Conservation (phyloP, 2,329 filamentous ascomycete genomes). For the Botrytis medusae region DNA sequence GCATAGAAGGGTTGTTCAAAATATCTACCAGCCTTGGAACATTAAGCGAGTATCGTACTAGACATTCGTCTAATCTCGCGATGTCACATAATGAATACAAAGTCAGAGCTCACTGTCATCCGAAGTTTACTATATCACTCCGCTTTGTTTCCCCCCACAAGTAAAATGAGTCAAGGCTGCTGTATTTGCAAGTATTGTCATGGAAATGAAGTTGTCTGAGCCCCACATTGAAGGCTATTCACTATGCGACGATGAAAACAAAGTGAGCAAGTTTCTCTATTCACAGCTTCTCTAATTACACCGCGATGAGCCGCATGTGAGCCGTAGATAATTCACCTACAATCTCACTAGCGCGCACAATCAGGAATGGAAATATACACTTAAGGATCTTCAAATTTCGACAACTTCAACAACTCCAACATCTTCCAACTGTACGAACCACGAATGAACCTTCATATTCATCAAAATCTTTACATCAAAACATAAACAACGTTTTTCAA, state of each 20-base stretch:
- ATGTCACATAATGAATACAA: too few relatives aligned
- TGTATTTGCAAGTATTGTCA: background rate
- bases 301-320: background rate
- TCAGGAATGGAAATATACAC: background rate
- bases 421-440: background rate
- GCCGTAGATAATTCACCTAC: background rate
- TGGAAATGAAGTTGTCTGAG: background rate
- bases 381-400: background rate
- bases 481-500: too few relatives aligned
- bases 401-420: background rate
- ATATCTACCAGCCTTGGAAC: background rate
- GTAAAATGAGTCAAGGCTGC: background rate
- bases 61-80: slow-evolving; percentile 3
- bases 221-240: background rate
- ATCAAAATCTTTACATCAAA: background rate
- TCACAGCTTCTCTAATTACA: background rate
- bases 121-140: background rate
- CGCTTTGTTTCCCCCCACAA: background rate
- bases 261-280: background rate
- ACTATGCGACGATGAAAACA: background rate
- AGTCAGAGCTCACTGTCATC: background rate
- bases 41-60: slow-evolving; percentile 1
- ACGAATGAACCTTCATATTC: background rate
- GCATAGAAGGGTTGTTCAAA: background rate
- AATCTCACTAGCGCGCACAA: background rate